Conservation (phyloP, 805 yeast genomes). For the Saccharomycopsis selenospora region DNA sequence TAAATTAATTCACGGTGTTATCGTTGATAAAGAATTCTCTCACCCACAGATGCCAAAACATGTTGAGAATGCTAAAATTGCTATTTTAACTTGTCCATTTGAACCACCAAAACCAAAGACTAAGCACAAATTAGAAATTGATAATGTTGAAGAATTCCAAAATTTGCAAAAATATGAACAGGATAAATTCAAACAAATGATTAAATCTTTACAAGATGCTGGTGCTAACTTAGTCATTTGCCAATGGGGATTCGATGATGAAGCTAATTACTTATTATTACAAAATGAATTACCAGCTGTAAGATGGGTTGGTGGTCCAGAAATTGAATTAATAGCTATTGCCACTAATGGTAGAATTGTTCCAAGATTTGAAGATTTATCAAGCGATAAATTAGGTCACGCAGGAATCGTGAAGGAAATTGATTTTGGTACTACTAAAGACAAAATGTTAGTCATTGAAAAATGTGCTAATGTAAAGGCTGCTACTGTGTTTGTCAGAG, state of each 20-base stretch:
- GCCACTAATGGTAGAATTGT: slow-evolving; percentile 97
- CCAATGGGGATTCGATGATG: slow-evolving; percentile 99
- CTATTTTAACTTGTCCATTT: slow-evolving; percentile 95
- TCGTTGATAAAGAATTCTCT: slow-evolving; percentile 92
- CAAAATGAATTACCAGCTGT: slow-evolving; percentile 91
- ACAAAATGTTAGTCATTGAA: slow-evolving; percentile 91
- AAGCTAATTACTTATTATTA: slow-evolving; percentile 87
- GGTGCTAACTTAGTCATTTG: slow-evolving; percentile 97
- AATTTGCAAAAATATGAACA: slow-evolving; percentile 89
- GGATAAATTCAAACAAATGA: slow-evolving; percentile 86
- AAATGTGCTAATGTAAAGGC: slow-evolving; percentile 81
- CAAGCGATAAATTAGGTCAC: slow-evolving; percentile 72
- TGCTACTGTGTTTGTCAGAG: slow-evolving; percentile 89
- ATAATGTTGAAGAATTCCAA: slow-evolving; percentile 89
- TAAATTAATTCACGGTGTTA: slow-evolving; percentile 78
- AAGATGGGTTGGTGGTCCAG: slow-evolving; percentile 99
- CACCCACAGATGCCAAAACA: slow-evolving; percentile 96
- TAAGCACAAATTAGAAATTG: slow-evolving; percentile 90
- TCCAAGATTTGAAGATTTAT: slow-evolving; percentile 90
- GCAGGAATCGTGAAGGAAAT: slow-evolving; percentile 84
- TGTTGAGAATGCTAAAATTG: slow-evolving; percentile 68
- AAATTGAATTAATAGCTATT: slow-evolving; percentile 89
- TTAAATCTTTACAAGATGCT: slow-evolving; percentile 69
- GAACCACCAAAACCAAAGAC: slow-evolving; percentile 99
- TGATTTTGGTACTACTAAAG: slow-evolving; percentile 94